Base-by-base conservation (phyloP, 2,329 filamentous ascomycete species). In the Colletotrichum sublineola region DNA sequence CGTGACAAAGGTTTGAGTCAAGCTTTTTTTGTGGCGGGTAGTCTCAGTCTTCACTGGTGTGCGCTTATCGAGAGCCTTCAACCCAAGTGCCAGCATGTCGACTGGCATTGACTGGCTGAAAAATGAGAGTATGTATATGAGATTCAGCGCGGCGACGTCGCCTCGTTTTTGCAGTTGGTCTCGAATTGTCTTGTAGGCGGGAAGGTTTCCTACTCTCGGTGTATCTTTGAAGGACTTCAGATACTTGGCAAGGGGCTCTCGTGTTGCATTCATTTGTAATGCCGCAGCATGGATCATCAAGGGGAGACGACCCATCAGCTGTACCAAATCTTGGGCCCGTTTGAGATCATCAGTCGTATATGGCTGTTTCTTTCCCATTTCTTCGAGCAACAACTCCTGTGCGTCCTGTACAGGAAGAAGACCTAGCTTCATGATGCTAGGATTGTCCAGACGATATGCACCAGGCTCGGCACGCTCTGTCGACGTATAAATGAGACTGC, bases 201-300 rank as follows among this genome's bases (percentile, higher is more conserved):
- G 82, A 20, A 89, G 76, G 7, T 82, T 83, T 3, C 85, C 86
- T 0, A 90, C 85, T 73, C 87, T 88, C 7, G 88, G 86, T 55
- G 88, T 86, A 1, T 84, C 87, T 50, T 86, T 82, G 70, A 89
- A 91, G 1, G 86, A 86, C 72, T 85, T 84, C n/a, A 90, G 81
- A 73, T 91, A 93, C 74, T 85, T 89, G 1, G 88, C 86, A 3
- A 93, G 82, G 0, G 90, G 89, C 74, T 91, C 91, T 24, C 85
- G 83, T 0, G 89, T 90, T 3, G 87, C 86, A 67, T 88, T 90
- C 18, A 93, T 81, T 44, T 90, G 86, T 74, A 89, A 87, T 1
- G 90, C 90, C 2, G 91, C 88, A 0, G 91, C 88, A 75, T 93
- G 90, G 29, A 94, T 91, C 74, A 92, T 92, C 8, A 93, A 82